Conservation (phyloP, 2,329 filamentous ascomycete genomes). For the Endoconidiophora polonica region DNA sequence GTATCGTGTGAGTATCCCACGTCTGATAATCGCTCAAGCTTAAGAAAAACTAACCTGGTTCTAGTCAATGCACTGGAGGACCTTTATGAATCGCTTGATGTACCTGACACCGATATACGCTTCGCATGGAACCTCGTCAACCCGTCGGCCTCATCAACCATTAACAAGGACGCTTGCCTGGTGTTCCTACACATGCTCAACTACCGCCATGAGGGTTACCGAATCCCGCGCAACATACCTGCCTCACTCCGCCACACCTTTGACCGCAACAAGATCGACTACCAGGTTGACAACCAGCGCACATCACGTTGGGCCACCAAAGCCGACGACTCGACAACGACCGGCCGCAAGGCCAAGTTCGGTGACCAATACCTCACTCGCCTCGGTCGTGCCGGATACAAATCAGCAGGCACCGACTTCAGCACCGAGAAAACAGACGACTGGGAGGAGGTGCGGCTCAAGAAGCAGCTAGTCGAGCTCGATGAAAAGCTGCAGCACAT, state of each 20-base stretch:
- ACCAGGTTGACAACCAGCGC: conserved; percentile 66
- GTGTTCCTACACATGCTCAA: conserved; percentile 96
- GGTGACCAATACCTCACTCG: conserved; percentile 91
- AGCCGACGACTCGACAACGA: conserved; percentile 62
- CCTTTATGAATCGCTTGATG: conserved; percentile 67
- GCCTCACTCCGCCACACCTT: conserved; percentile 83
- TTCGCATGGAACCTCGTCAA: conserved; percentile 97
- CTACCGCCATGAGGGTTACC: conserved; percentile 84
- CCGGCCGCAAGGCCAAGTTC: conserved; percentile 89
- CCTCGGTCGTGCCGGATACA: conserved; percentile 68
- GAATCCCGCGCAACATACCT: conserved; percentile 81
- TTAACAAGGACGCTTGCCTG: conserved; percentile 88
- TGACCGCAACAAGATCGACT: conserved; percentile 92
- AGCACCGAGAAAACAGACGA: conserved; percentile 72
- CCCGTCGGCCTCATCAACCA: conserved; percentile 62
- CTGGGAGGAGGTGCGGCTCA: conserved; percentile 92
- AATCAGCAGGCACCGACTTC: conserved; percentile 79
- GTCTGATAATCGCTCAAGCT: not conserved
- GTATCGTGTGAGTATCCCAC: conserved; percentile 45
- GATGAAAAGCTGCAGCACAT: conserved; percentile 76
- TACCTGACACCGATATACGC: conserved; percentile 62
- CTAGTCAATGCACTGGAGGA: conserved; percentile 61
- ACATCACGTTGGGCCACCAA: conserved; percentile 65
- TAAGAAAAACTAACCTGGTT: conserved; percentile 1
- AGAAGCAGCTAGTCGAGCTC: conserved; percentile 79